Conservation (phyloP, 768 basidiomycete species). For the Peribolospora kevripleyi region DNA sequence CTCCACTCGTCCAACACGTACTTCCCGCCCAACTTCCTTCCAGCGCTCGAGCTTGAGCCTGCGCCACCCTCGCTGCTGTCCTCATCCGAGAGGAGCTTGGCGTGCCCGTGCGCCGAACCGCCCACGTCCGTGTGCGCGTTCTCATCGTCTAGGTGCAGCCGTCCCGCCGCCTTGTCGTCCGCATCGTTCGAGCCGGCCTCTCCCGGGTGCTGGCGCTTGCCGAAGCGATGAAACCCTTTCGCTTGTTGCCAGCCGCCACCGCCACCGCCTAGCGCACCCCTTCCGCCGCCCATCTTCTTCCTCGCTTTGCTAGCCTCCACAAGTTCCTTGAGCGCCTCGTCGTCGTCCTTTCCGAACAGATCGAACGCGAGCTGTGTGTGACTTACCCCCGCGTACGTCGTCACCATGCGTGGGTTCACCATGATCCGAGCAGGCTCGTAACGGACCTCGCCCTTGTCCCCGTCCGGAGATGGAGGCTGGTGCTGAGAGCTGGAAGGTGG, state of each 20-base stretch:
- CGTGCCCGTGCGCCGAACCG: too few species aligned
- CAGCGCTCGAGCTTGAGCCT: not conserved
- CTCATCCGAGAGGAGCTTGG: too few species aligned
- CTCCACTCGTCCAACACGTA: conserved; percentile 89
- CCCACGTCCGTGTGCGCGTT: too few species aligned
- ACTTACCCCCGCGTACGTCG: conserved; percentile 90
- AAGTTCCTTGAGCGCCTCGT: conserved; percentile 23
- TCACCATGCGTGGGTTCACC: conserved; percentile 87
- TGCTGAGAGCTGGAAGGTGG: conserved; percentile 4
- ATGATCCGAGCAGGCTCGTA: conserved; percentile 55
- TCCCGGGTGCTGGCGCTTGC: too few species aligned
- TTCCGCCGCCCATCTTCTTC: conserved; percentile 17
- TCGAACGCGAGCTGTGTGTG: conserved; percentile 90
- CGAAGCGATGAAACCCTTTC: too few species aligned
- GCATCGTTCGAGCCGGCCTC: too few species aligned
- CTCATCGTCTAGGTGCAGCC: too few species aligned
- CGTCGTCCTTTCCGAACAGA: conserved; percentile 62
- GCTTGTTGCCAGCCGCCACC: conserved; percentile 1
- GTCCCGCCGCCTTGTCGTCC: too few species aligned
- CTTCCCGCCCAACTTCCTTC: conserved; percentile 22
- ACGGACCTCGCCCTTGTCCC: conserved; percentile 35
- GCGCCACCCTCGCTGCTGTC: too few species aligned
- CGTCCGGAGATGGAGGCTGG: not conserved
- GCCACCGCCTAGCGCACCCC: conserved; percentile 1
- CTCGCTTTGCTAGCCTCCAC: not conserved